Conservation (phyloP, 2,329 filamentous ascomycete species). For the Corniculantispora saksenae region DNA sequence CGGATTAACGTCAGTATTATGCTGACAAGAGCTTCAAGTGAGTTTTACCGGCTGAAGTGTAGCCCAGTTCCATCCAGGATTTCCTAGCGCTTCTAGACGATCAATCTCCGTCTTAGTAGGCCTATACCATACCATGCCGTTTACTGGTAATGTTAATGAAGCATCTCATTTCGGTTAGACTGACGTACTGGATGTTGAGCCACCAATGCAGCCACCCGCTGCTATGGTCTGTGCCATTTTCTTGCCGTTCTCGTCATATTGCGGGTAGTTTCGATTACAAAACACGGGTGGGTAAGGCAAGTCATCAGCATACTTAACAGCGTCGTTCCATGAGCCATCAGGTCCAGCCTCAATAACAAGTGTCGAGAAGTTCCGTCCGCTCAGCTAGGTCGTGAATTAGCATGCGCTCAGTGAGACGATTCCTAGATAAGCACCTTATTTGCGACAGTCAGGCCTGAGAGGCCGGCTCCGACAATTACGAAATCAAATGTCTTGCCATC, state of each 20-base stretch:
- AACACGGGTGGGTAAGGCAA: constrained; percentile 21
- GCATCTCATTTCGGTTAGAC: too few species aligned
- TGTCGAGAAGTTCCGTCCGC: constrained; percentile 24
- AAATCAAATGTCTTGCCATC: constrained; percentile 30
- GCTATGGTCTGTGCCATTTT: constrained; percentile 22
- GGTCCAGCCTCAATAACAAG: constrained; percentile 29
- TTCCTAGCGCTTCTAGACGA: constrained; percentile 24
- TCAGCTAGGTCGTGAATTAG: constrained; percentile 22
- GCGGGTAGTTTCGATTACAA: constrained; percentile 28
- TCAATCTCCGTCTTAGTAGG: constrained; percentile 27
- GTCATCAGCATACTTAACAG: constrained; percentile 22
- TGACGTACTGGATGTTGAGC: constrained; percentile 27
- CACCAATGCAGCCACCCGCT: constrained; percentile 28
- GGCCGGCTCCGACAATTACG: constrained; percentile 40
- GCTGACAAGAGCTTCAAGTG: constrained; percentile 17
- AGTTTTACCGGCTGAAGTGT: constrained; percentile 31
- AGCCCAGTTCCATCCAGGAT: constrained; percentile 35
- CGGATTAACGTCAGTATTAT: constrained; percentile 16
- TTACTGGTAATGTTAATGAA: constrained; percentile 22
- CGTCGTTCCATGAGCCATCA: constrained; percentile 26
- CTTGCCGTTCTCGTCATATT: constrained; percentile 24
- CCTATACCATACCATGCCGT: constrained; percentile 29
- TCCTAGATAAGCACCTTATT: constrained; percentile 18
- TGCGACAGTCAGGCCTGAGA: constrained; percentile 34
- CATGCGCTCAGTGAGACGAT: background rate